These are phyloP conservation scores for Stagonosporopsis tanaceti DNA, from an alignment of 2,329 filamentous ascomycete species.

Conservation along the genomic window DNA sequence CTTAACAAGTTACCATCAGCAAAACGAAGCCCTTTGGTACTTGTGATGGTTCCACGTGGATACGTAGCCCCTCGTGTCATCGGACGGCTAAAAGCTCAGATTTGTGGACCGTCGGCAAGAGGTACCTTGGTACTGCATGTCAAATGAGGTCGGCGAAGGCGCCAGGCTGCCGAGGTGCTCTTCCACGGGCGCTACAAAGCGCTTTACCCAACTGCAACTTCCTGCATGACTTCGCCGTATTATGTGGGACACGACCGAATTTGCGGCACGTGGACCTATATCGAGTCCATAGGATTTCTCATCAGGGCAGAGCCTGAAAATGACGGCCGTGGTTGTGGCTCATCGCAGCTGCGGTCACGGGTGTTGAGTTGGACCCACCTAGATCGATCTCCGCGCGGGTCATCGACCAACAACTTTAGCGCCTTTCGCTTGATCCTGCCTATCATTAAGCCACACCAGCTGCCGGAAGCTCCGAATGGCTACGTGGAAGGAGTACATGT, in stretches of 20 bases:
- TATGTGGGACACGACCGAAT: not conserved
- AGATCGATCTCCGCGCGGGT: slow-evolving; percentile 1
- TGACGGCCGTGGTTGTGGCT: not conserved
- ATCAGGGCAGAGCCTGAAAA: not conserved
- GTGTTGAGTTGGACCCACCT: slow-evolving; percentile 3
- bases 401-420: not conserved
- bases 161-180: slow-evolving; percentile 1
- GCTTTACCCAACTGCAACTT: not conserved
- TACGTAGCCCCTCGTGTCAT: slow-evolving; percentile 1
- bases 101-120: slow-evolving; percentile 11
- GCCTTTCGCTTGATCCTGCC: slow-evolving; percentile 5
- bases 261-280: not conserved
- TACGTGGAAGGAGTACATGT: not conserved
- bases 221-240: not conserved
- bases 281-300: not conserved
- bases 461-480: slow-evolving; percentile 2
- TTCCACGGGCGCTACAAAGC: not conserved
- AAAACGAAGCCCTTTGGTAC: not conserved
- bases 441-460: slow-evolving; percentile 1
- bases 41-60: not conserved
- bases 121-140: slow-evolving; percentile 6
- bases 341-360: not conserved
- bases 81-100: slow-evolving; percentile 9
- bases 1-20: not conserved
- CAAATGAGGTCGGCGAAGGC: slow-evolving; percentile 11